Percentiles rank a stretch among this genome's conserved stretches.
These are phyloP conservation scores for Colletotrichum aenigma DNA, from an alignment of 2,329 filamentous ascomycete species.

Conservation along the genomic window DNA sequence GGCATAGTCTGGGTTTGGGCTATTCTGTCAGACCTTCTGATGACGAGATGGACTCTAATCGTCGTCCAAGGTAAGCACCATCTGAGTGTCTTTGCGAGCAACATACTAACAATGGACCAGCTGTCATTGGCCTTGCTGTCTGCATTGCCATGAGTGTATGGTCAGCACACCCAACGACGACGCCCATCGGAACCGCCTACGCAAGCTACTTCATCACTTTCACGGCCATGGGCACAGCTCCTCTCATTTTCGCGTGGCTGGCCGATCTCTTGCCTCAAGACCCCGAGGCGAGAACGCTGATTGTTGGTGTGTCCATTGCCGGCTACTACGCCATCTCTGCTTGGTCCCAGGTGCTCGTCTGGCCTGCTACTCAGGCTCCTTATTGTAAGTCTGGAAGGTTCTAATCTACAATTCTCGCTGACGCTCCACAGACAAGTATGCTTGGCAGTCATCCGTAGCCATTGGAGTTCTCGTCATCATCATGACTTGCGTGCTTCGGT, in stretches of 20 bases:
- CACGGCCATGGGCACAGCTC: constrained; percentile 52
- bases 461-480: constrained; percentile 48
- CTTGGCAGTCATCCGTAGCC: constrained; percentile 51
- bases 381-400: constrained; percentile 39
- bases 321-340: constrained; percentile 54
- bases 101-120: constrained; percentile 16
- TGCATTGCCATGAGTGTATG: constrained; percentile 59
- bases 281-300: constrained; percentile 51
- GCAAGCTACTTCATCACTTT: constrained; percentile 56
- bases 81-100: not conserved
- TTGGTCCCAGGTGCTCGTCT: constrained; percentile 56
- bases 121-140: constrained; percentile 48
- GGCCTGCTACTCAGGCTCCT: constrained; percentile 55
- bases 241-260: constrained; percentile 57
- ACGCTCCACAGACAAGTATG: constrained; percentile 39
- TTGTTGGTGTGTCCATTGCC: constrained; percentile 53
- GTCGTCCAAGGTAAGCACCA: constrained; percentile 42
- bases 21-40: constrained; percentile 52
- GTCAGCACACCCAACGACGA: constrained; percentile 47
- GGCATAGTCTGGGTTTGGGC: constrained; percentile 56
- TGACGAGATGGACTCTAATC: constrained; percentile 55
- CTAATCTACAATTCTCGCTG: not conserved
- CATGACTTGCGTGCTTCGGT: constrained; percentile 47
- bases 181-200: constrained; percentile 51
- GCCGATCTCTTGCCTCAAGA: constrained; percentile 53